These are phyloP conservation scores for Colletotrichum sp. DNA, from an alignment of 2,329 filamentous ascomycete species.

Conservation along the genomic window DNA sequence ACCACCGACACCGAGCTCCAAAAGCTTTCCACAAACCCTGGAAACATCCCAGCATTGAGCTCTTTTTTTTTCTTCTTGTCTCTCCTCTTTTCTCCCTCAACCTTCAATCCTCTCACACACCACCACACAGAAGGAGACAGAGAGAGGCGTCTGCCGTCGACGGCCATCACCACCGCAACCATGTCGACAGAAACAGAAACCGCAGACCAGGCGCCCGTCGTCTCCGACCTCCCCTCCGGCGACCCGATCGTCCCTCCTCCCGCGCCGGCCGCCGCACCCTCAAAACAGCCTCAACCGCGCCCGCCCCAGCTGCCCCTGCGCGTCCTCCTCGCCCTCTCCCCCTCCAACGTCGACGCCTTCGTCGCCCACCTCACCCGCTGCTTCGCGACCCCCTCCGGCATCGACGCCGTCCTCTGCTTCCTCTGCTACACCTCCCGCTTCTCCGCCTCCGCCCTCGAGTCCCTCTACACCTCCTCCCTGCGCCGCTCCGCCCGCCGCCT, in stretches of 20 bases:
- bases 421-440: constrained; percentile 71
- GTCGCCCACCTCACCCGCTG: constrained; percentile 64
- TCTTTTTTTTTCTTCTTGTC: background rate
- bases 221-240: constrained; percentile 40
- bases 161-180: background rate
- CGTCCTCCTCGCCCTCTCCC: constrained; percentile 37
- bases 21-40: background rate
- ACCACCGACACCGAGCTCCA: constrained; percentile 6
- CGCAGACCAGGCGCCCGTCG: constrained; percentile 23
- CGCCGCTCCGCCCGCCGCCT: constrained; percentile 56
- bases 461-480: constrained; percentile 62
- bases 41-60: background rate
- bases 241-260: constrained; percentile 36
- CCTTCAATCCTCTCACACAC: background rate
- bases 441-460: constrained; percentile 53
- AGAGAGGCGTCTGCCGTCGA: background rate
- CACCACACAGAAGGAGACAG: background rate
- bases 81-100: background rate
- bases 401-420: constrained; percentile 73
- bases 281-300: constrained; percentile 10
- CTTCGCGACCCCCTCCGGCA: constrained; percentile 70
- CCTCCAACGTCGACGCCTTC: constrained; percentile 55
- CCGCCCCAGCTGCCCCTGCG: constrained; percentile 26
- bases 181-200: constrained; percentile 22
- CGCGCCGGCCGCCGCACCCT: background rate